A percentile compares a stretch with the other conserved stretches of the same genome.
phyloP scores from a whole-genome alignment of 352 stramenopile genomes.

The Phytophthora hibernalis region DNA sequence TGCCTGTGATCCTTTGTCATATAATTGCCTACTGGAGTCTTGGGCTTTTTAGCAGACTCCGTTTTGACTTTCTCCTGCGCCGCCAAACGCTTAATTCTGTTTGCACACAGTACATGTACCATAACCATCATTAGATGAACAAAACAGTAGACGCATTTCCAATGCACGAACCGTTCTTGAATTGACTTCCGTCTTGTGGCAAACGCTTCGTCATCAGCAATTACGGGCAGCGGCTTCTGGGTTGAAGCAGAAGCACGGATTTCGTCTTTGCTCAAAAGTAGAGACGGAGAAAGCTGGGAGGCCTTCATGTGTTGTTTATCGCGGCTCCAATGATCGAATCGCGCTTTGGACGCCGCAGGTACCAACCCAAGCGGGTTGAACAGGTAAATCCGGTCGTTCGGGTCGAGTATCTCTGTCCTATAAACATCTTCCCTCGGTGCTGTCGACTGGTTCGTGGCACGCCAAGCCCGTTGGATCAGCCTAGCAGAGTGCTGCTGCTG shows the following conservation, averaged over 20 bases:
- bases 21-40: not conserved
- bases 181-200: slow-evolving; percentile 29
- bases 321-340: slow-evolving; percentile 15
- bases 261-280: slow-evolving; percentile 17
- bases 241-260: not conserved
- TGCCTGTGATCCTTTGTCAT: not conserved
- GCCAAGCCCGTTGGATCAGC: slow-evolving; percentile 60
- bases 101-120: slow-evolving; percentile 1
- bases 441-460: not conserved
- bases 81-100: slow-evolving; percentile 34
- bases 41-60: slow-evolving; percentile 10
- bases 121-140: not conserved
- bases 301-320: not conserved
- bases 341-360: not conserved
- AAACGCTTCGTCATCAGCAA: slow-evolving; percentile 30
- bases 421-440: not conserved
- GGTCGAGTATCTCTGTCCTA: slow-evolving; percentile 3
- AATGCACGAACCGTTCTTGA: slow-evolving; percentile 41
- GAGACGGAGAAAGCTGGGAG: slow-evolving; percentile 3
- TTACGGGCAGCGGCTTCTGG: slow-evolving; percentile 2
- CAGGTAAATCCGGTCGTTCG: slow-evolving; percentile 34
- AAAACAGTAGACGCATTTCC: not conserved
- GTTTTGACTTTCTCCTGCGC: slow-evolving; percentile 31
- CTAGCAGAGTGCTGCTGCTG: slow-evolving; percentile 49
- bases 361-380: slow-evolving; percentile 46